Conservation (phyloP, 768 basidiomycete genomes). For the Boletus sp. region DNA sequence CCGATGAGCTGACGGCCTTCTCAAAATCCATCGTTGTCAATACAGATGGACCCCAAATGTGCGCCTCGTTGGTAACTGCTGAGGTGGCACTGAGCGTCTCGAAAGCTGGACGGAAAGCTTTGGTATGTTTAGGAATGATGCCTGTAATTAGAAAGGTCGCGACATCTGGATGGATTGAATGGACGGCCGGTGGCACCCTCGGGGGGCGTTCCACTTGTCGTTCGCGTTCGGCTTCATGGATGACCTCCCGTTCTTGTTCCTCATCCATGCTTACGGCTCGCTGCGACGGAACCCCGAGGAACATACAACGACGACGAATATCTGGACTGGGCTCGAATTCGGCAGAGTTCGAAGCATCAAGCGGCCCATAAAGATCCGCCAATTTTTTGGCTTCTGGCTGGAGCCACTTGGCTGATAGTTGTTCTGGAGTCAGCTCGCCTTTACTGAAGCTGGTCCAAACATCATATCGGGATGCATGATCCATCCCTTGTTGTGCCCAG, state of each 20-base stretch:
- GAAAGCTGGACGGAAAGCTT: not conserved
- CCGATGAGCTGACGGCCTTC: constrained; percentile 2
- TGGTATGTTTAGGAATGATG: not conserved
- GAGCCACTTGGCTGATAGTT: too few species aligned
- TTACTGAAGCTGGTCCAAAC: too few species aligned
- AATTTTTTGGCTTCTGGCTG: too few species aligned
- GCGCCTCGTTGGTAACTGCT: not conserved
- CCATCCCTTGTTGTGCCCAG: too few species aligned
- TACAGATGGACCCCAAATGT: not conserved
- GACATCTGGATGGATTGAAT: not conserved
- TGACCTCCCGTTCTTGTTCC: constrained; percentile 47
- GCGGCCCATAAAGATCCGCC: too few species aligned
- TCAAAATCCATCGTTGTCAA: not conserved
- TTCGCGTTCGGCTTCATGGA: constrained; percentile 28
- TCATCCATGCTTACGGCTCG: constrained; percentile 40
- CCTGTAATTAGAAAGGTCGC: not conserved
- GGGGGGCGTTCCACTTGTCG: not conserved
- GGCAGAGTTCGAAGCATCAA: too few species aligned
- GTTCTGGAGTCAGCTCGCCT: too few species aligned
- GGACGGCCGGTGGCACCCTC: not conserved
- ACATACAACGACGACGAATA: too few species aligned
- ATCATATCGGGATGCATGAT: too few species aligned
- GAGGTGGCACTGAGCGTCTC: not conserved
- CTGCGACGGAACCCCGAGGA: too few species aligned
- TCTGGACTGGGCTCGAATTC: too few species aligned